Base-by-base conservation (phyloP, 106 monocot species). In the Dactylorhiza incarnata region DNA sequence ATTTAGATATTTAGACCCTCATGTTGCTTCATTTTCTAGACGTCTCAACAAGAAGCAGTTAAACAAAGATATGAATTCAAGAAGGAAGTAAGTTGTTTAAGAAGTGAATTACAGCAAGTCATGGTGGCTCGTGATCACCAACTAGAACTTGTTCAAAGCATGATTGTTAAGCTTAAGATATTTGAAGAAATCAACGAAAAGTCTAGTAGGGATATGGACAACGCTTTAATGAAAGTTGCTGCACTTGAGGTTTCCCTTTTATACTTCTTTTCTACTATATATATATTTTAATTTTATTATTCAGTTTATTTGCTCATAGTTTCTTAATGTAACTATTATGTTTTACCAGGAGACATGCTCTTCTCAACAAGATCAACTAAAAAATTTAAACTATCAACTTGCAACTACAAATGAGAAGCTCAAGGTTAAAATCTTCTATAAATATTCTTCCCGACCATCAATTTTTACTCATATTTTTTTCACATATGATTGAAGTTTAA, bases 101-200 rank as follows among this genome's bases (percentile, higher is more conserved):
- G 88, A 76, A 50, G 48, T 73, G 94, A 99, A 73, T 25, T 94
- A 78, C 82, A 88, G 14, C 84, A 84, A 80, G 83, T 89, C 26
- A 91, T 83, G 78, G 87, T 83, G 55, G 97, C 91, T 51, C 87
- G 91, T 81, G 91, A 99, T 76, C 53, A 79, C 9, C 81, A 86
- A 52, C 68, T 87, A 16, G 58, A 78, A 43, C 71, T 86, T 29
- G 76, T 91, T 9, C 83, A 91, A 37, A 79, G 72, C 62, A 86
- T 90, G 81, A 78, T 9, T 52, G 73, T 62, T 71, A 78, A 83
- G 48, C 75, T 83, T 48, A 66, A 74, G 20, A 75, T 71, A n/a
- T 79, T 61, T 16, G 78, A 74, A 65, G 83, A 83, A 48, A 48
- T 78, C 20, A 79, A 78, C 2, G 75, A 71, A 49, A 74, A 75